Percentiles rank a stretch among this genome's conserved stretches.
Evolutionary conservation across 2,329 filamentous ascomycete genomes (phyloP).

Genomic region (Colletotrichum falcatum): DNA sequence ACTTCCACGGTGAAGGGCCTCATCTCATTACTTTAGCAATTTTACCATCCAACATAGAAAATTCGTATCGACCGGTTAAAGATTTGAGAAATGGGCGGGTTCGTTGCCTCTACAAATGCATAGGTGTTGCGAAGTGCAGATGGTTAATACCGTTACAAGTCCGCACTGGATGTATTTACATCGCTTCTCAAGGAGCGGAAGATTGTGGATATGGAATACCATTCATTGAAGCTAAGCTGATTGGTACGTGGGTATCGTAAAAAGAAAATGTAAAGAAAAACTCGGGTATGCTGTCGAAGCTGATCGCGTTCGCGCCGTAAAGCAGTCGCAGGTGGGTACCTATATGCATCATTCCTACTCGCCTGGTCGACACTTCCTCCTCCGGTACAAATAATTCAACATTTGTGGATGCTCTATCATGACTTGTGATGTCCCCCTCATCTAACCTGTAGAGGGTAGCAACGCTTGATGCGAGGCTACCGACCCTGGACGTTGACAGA

Average conservation of each 20-base stretch:
- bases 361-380: not conserved
- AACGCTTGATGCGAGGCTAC: not conserved
- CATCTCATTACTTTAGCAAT: not conserved
- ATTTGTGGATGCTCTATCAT: not conserved
- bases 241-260: constrained; percentile 39
- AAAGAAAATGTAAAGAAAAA: not conserved
- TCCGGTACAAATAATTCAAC: not conserved
- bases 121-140: not conserved
- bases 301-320: constrained; percentile 7
- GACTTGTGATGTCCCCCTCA: not conserved
- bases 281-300: constrained; percentile 20
- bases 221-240: constrained; percentile 36
- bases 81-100: accelerated
- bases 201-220: constrained; percentile 24
- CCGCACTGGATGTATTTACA: not conserved
- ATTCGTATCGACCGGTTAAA: too few species aligned
- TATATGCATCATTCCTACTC: not conserved
- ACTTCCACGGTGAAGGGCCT: not conserved
- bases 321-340: not conserved
- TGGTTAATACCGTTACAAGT: accelerated
- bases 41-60: too few species aligned
- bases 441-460: not conserved
- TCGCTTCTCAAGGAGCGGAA: not conserved
- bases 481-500: not conserved
- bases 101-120: not conserved